These are phyloP conservation scores for Triticum dicoccoides DNA, from an alignment of 176 grass and related monocot species.

Conservation along the genomic window DNA sequence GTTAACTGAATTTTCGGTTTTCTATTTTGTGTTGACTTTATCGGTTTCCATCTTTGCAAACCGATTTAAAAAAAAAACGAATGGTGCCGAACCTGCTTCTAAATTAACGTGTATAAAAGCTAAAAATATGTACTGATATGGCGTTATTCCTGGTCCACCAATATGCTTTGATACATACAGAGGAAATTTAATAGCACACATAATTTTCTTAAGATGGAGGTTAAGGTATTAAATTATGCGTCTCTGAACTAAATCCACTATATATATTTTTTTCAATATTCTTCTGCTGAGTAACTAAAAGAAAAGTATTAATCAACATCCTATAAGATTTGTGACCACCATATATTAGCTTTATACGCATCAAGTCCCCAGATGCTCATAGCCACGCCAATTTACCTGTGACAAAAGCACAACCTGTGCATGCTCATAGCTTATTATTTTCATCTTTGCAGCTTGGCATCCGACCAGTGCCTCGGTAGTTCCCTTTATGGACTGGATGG, in stretches of 20 bases:
- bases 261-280: background rate
- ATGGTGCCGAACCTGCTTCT: background rate
- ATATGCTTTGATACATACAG: background rate
- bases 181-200: background rate
- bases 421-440: background rate
- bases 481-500: background rate
- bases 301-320: background rate
- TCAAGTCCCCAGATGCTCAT: background rate
- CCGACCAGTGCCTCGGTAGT: background rate
- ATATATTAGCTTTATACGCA: background rate
- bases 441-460: background rate
- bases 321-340: no score
- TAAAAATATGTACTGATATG: background rate
- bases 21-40: no score
- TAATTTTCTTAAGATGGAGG: background rate
- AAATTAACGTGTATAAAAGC: background rate
- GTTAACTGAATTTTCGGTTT: no score
- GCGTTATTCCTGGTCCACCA: background rate
- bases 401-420: background rate
- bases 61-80: no score
- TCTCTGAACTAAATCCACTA: background rate
- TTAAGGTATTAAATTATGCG: background rate
- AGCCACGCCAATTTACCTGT: background rate
- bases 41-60: no score
- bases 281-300: background rate